These are phyloP conservation scores for Allium sativum DNA, from an alignment of 106 monocot genomes.

Conservation along the genomic window DNA sequence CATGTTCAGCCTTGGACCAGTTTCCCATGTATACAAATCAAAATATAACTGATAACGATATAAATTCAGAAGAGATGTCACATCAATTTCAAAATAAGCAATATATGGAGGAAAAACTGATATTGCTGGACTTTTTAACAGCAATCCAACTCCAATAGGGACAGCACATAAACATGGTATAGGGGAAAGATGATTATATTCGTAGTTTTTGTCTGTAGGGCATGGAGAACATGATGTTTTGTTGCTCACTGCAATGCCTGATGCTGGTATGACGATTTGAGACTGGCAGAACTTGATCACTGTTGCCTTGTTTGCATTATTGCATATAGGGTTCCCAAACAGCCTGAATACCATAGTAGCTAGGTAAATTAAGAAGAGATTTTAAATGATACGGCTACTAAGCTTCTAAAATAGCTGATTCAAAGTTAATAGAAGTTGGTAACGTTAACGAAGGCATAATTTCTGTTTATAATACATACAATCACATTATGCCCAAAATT, in stretches of 20 bases:
- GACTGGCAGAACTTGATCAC: conserved; percentile 27
- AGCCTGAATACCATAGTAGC: conserved; percentile 48
- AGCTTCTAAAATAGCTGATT: too few species aligned
- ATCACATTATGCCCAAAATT: too few species aligned
- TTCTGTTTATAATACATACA: too few species aligned
- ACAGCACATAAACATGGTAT: conserved; percentile 58
- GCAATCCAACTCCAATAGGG: conserved; percentile 71
- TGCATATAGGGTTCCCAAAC: conserved; percentile 68
- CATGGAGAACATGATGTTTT: conserved; percentile 40
- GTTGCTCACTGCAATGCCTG: conserved; percentile 17
- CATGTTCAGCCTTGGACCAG: conserved; percentile 71
- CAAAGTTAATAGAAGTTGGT: too few species aligned
- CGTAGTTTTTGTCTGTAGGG: conserved; percentile 43
- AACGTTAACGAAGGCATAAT: too few species aligned
- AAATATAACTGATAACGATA: conserved; percentile 50
- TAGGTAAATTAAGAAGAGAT: not conserved
- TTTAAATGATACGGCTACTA: too few species aligned
- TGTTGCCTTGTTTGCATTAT: conserved; percentile 14
- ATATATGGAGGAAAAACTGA: conserved; percentile 66
- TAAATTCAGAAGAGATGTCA: conserved; percentile 36
- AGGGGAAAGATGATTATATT: conserved; percentile 54
- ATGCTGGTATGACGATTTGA: conserved; percentile 6
- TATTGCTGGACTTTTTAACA: conserved; percentile 78
- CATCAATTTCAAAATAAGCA: conserved; percentile 23
- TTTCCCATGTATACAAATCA: conserved; percentile 54